Evolutionary conservation across 2,329 filamentous ascomycete genomes (phyloP).

Genomic region (Niveomyces coronatus): DNA sequence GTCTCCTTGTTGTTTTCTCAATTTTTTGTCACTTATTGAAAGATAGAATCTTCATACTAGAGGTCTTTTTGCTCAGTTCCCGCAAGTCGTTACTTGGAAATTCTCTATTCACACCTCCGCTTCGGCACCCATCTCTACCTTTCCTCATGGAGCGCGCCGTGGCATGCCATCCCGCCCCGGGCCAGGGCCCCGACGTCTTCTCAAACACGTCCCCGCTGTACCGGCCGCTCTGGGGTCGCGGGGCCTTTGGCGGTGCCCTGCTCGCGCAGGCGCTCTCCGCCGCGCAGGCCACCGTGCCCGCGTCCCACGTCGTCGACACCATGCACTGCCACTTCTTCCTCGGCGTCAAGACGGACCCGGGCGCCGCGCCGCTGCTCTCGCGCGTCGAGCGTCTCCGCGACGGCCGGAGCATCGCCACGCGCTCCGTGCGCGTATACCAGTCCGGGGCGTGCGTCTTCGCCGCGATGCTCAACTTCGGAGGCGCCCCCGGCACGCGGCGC

Average conservation of each 20-base stretch:
- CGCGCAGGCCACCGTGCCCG: slow-evolving; percentile 3
- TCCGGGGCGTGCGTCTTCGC: background rate
- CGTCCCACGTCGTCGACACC: slow-evolving; percentile 3
- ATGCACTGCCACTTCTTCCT: slow-evolving; percentile 10
- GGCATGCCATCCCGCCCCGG: slow-evolving; percentile 1
- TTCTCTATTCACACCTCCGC: too few relatives aligned
- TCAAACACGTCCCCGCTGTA: slow-evolving; percentile 4
- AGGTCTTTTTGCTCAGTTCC: too few relatives aligned
- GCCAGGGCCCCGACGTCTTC: slow-evolving; percentile 3
- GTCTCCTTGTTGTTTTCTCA: too few relatives aligned
- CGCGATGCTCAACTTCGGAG: slow-evolving; percentile 6
- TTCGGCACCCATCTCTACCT: background rate
- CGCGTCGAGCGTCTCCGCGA: slow-evolving; percentile 8
- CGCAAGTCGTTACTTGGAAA: too few relatives aligned
- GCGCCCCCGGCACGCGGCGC: background rate
- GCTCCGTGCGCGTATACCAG: slow-evolving; percentile 5
- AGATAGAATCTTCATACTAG: too few relatives aligned
- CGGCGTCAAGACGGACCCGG: slow-evolving; percentile 2
- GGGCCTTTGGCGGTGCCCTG: slow-evolving; percentile 6
- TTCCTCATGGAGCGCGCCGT: slow-evolving; percentile 4
- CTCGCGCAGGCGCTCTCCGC: slow-evolving; percentile 3
- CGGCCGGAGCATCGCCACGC: slow-evolving; percentile 4
- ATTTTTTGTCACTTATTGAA: too few relatives aligned
- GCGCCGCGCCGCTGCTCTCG: background rate
- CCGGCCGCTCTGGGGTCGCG: slow-evolving; percentile 8